Base-by-base conservation (phyloP, 2,329 filamentous ascomycete species). In the Phoma sp. region DNA sequence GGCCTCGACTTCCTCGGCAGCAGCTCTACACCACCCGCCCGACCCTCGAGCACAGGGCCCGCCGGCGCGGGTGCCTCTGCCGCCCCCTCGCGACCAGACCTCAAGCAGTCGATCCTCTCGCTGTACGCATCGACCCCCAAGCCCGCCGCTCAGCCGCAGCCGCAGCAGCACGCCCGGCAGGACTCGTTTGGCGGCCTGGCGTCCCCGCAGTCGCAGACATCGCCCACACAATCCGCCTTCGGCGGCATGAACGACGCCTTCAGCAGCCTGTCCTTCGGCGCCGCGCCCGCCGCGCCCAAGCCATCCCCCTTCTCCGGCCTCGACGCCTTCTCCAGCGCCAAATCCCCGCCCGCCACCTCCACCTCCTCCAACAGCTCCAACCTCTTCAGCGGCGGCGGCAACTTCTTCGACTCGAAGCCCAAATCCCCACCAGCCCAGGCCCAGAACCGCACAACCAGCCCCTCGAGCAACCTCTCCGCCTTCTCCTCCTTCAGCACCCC, bases 81-180 rank as follows among this genome's bases (percentile, higher is more conserved):
- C 14, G 82, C 83, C 10, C 87, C 90, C 65, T 96, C 92, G 40
- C 84, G 95, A 58, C 93, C 93, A 2, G 95, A 99, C 71, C 80
- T 99, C 56, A 99, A 99, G 77, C 93, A 97, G 75, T 98, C 93
- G 2, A 99, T 99, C 57, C 79, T 99, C 43, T 99, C 95, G 7
- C 83, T 99, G 13, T 99, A 99, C 72, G 91, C 93, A 9, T 89
- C 91, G 7, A 86, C 86, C 4, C 89, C 92, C 1, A 89, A 91
- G 69, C 86, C 90, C n/a, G 89, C 90, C 64, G 62, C 85, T 8
- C 77, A 81, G 38, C 78, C 82, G 50, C 78, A 78, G 50, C 70
- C 78, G 33, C 52, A 55, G 41, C 52, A 77, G 27, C 87, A 89
- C 70, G 79, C 80, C 32, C 81, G 83, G 10, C 82, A 82, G 62